phyloP scores from a whole-genome alignment of 2,329 filamentous ascomycete species.

The Aspergillus aculeatinus region DNA sequence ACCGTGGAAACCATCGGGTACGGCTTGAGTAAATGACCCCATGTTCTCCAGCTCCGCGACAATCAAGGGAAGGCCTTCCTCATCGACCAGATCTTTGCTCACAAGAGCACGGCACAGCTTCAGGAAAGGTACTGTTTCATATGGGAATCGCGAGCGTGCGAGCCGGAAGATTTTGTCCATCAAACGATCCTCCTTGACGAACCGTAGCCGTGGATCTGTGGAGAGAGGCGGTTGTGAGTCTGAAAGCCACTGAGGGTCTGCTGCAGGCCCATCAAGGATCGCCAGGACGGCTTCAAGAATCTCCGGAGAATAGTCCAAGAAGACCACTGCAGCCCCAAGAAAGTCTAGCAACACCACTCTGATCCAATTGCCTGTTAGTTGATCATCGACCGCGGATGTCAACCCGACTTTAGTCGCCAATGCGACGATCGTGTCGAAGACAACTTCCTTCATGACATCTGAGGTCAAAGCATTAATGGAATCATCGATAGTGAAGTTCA shows the following conservation, averaged over 20 bases:
- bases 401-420: conserved; percentile 47
- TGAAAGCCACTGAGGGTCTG: conserved; percentile 21
- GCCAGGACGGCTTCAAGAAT: conserved; percentile 66
- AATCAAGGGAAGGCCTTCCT: conserved; percentile 54
- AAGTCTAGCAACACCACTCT: conserved; percentile 68
- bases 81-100: conserved; percentile 44
- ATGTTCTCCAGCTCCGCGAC: conserved; percentile 67
- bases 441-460: conserved; percentile 47
- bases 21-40: conserved; percentile 71
- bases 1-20: conserved; percentile 69
- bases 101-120: conserved; percentile 67
- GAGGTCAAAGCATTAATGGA: conserved; percentile 49
- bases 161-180: conserved; percentile 62
- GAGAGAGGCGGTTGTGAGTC: conserved; percentile 18
- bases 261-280: conserved; percentile 54
- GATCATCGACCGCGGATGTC: conserved; percentile 51
- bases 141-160: conserved; percentile 76
- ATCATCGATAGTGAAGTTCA: conserved; percentile 44
- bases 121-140: conserved; percentile 78
- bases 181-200: conserved; percentile 58
- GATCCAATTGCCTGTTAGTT: conserved; percentile 61
- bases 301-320: conserved; percentile 71
- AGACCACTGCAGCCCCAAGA: conserved; percentile 64
- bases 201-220: conserved; percentile 48
- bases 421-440: conserved; percentile 50